These are phyloP conservation scores for Fusarium hostae DNA, from an alignment of 2,329 filamentous ascomycete genomes.

Conservation along the genomic window DNA sequence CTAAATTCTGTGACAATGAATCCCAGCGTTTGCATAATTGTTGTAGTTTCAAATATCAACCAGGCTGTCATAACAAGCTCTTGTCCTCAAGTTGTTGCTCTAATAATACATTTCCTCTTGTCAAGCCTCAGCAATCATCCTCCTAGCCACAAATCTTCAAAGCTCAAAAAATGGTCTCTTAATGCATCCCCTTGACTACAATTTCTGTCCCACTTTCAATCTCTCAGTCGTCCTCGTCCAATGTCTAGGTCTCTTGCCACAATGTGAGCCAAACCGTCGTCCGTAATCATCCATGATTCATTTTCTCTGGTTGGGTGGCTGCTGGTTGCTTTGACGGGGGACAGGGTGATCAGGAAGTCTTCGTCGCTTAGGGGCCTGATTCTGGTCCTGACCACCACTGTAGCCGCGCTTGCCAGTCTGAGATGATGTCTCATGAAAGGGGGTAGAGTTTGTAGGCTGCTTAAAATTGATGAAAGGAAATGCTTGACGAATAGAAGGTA, in stretches of 20 bases:
- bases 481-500: constrained; percentile 30
- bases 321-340: not conserved
- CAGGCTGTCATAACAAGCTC: constrained; percentile 10
- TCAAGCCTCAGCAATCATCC: constrained; percentile 15
- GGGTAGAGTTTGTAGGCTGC: not conserved
- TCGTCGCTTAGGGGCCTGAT: constrained; percentile 16
- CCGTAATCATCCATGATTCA: not conserved
- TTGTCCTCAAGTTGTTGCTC: not conserved
- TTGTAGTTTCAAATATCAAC: not conserved
- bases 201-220: not conserved
- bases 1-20: not conserved
- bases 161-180: not conserved
- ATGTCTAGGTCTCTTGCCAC: not conserved
- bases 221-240: not conserved
- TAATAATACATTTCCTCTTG: constrained; percentile 8
- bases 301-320: not conserved
- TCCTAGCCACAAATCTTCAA: constrained; percentile 2
- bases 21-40: not conserved
- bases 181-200: not conserved
- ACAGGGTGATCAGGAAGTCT: constrained; percentile 10
- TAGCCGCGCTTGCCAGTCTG: not conserved
- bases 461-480: constrained; percentile 6
- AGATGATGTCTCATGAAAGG: not conserved
- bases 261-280: not conserved
- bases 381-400: not conserved